Percentiles rank a stretch among this genome's conserved stretches.
These are phyloP conservation scores for Botrytis byssoidea DNA, from an alignment of 2,329 filamentous ascomycete genomes.

Conservation along the genomic window DNA sequence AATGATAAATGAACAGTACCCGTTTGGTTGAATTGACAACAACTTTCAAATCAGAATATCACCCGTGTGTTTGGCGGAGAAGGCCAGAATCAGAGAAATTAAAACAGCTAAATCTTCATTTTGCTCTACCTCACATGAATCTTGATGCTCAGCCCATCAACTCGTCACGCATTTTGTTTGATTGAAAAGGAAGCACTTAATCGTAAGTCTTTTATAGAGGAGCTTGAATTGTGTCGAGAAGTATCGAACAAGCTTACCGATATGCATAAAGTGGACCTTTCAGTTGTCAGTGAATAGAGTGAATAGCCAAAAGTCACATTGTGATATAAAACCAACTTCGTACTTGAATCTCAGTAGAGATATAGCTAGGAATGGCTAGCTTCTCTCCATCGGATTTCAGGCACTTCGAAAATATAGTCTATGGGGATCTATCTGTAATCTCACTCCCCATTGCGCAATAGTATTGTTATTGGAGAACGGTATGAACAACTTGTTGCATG, in stretches of 20 bases:
- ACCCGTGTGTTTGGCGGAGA: not conserved
- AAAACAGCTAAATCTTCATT: not conserved
- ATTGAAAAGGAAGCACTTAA: too few species aligned
- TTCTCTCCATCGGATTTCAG: not conserved
- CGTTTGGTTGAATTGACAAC: not conserved
- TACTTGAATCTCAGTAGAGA: not conserved
- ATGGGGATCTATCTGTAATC: not conserved
- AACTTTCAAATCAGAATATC: not conserved
- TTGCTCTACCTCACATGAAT: not conserved
- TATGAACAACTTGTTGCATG: not conserved
- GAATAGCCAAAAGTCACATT: not conserved
- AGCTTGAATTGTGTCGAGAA: not conserved
- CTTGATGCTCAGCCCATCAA: accelerated
- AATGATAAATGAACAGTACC: not conserved
- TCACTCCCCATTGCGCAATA: not conserved
- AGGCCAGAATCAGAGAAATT: not conserved
- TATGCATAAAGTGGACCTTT: not conserved
- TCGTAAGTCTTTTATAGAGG: not conserved
- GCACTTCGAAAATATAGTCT: not conserved
- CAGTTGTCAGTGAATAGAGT: not conserved
- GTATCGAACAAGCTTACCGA: not conserved
- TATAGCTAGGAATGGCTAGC: accelerated
- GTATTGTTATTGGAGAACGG: not conserved
- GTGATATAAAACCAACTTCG: not conserved
- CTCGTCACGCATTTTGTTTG: not conserved